A percentile compares a stretch with the other conserved stretches of the same genome.
Conservation (phyloP, 148 eudicot species). For the Rhododendron griersonianum region DNA sequence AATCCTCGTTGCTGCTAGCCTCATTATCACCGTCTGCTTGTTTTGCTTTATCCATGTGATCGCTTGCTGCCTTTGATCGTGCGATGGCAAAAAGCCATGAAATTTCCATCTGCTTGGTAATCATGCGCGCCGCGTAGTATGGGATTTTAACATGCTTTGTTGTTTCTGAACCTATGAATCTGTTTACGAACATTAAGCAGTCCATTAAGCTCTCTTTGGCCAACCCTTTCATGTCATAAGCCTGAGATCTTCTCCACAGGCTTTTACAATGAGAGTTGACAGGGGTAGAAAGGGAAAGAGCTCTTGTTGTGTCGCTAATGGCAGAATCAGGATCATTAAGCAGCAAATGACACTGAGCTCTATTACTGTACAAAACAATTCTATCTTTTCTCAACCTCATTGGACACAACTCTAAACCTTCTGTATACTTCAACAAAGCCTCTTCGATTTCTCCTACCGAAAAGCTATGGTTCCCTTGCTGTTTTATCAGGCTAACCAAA, state of each 20-base stretch:
- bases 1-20: background rate
- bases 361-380: constrained; percentile 68
- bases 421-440: constrained; percentile 50
- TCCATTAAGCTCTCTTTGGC: constrained; percentile 86
- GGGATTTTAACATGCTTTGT: constrained; percentile 37
- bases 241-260: constrained; percentile 91
- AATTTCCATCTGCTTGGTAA: constrained; percentile 66
- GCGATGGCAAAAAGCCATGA: constrained; percentile 58
- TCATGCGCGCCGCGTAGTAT: constrained; percentile 54
- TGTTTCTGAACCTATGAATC: constrained; percentile 19
- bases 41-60: background rate
- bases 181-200: constrained; percentile 60
- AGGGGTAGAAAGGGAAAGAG: constrained; percentile 54
- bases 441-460: constrained; percentile 49
- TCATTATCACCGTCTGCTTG: constrained; percentile 5
- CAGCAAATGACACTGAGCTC: constrained; percentile 74
- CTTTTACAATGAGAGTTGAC: constrained; percentile 64
- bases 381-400: constrained; percentile 62
- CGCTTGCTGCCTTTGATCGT: constrained; percentile 21
- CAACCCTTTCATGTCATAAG: constrained; percentile 78
- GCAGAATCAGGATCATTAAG: constrained; percentile 44
- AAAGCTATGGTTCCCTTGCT: constrained; percentile 63
- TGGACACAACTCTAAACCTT: constrained; percentile 68
- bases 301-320: constrained; percentile 72
- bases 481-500: constrained; percentile 46